Conservation (phyloP, 108 stramenopile species). For the Pseudonitzschia delicatissima region DNA sequence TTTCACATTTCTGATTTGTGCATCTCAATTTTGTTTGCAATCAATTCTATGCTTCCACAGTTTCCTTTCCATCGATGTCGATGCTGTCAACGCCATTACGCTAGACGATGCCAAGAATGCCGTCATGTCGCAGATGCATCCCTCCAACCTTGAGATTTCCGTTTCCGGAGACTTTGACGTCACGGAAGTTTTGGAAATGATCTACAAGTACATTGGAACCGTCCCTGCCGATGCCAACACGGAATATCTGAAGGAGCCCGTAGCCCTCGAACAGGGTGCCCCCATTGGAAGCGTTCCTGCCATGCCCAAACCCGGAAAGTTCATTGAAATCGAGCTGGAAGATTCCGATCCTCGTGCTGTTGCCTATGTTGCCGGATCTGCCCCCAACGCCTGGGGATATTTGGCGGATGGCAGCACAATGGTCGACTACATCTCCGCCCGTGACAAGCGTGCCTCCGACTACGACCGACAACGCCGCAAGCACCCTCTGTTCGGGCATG, state of each 20-base stretch:
- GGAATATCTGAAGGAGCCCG: slow-evolving; percentile 54
- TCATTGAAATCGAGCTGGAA: slow-evolving; percentile 86
- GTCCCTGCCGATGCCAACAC: slow-evolving; percentile 78
- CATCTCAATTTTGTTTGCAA: not conserved
- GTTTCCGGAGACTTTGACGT: slow-evolving; percentile 96
- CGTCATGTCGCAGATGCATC: slow-evolving; percentile 88
- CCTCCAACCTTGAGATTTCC: slow-evolving; percentile 87
- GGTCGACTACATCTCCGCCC: slow-evolving; percentile 50
- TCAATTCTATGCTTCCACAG: slow-evolving; percentile 26
- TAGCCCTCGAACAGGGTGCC: slow-evolving; percentile 21
- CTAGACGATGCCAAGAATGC: slow-evolving; percentile 86
- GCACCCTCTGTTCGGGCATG: slow-evolving; percentile 88
- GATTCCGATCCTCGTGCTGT: slow-evolving; percentile 96
- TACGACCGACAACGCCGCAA: slow-evolving; percentile 77
- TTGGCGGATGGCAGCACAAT: slow-evolving; percentile 82
- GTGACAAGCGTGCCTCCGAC: slow-evolving; percentile 71
- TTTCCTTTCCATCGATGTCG: slow-evolving; percentile 87
- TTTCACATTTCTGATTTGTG: not conserved
- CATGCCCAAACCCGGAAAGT: slow-evolving; percentile 58
- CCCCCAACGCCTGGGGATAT: slow-evolving; percentile 93
- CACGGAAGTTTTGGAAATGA: slow-evolving; percentile 85
- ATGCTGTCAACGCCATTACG: slow-evolving; percentile 78
- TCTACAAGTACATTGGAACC: slow-evolving; percentile 92
- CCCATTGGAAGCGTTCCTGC: slow-evolving; percentile 50
- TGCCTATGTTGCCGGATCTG: slow-evolving; percentile 90